Conservation (phyloP, 306 rosid genomes). For the Trichosanthes truncata region DNA sequence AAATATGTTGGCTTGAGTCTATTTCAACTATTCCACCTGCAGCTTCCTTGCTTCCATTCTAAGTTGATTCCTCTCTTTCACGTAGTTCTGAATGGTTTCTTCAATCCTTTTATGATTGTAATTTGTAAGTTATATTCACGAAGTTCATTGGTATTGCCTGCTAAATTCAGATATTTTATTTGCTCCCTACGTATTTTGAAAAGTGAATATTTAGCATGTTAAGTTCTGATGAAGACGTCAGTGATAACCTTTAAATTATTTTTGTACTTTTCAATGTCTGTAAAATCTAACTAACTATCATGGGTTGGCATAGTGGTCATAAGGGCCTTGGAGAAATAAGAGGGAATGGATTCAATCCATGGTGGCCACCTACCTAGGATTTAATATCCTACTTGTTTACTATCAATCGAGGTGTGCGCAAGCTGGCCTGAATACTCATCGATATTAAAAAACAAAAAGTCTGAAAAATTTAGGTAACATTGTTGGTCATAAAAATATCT, state of each 20-base stretch:
- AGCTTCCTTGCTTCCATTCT: not conserved
- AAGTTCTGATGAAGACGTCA: not conserved
- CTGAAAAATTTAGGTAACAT: not conserved
- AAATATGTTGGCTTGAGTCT: not conserved
- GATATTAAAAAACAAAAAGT: no score
- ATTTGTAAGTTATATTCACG: not conserved
- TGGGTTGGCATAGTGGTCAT: no score
- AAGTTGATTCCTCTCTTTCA: not conserved
- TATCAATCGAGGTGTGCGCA: no score
- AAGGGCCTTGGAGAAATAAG: no score
- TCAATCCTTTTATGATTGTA: not conserved
- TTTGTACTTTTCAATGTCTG: not conserved
- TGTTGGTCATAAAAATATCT: not conserved
- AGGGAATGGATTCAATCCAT: no score
- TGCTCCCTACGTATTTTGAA: not conserved
- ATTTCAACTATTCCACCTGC: not conserved
- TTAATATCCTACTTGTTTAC: no score
- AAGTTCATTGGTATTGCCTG: not conserved
- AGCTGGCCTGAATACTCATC: no score
- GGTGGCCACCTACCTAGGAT: no score
- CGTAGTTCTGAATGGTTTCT: not conserved
- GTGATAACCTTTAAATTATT: not conserved
- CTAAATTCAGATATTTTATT: not conserved
- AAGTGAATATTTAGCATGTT: not conserved
- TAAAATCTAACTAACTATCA: no score